Evolutionary conservation across 2,329 filamentous ascomycete genomes (phyloP), one percentile per base, ranked within the genome.

Genomic region (Apiospora pterosperma): DNA sequence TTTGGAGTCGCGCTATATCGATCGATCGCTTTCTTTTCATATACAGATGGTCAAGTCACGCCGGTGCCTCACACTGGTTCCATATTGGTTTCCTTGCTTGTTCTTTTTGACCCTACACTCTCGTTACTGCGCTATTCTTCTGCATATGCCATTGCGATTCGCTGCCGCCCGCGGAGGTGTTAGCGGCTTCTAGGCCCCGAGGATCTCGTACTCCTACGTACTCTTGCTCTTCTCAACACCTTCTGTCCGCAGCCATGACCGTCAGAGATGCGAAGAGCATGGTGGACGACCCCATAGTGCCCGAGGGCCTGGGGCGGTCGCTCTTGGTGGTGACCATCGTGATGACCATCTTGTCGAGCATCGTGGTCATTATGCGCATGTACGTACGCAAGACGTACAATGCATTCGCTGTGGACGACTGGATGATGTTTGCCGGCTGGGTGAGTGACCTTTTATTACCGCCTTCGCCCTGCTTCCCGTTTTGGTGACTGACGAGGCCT

Each of bases 341-440:
- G n/a, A 59, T 67, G 58, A 67, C 66, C 62, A 21, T 64, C 39
- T 25, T 67, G 34, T 62, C 66, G 55, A 66, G 36, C 62, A 16
- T 66, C 3, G 44, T 62, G 31, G 61, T 64, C 6, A 52, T 25
- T 31, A 28, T 63, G 5, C 66, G 66, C 5, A 41, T 67, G 2
- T 64, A 62, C 25, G 64, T 67, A 28, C 66, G 66, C 19, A 39
- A 34, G 6, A 34, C 36, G 25, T 65, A 36, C 52, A 64, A 31
- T 28, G 25, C 48, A 19, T 19, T 55, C 5, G 48, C 48, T 3
- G 16, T 55, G 3, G 48, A 55, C 16, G 48, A 66, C 23, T 66
- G 64, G 64, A 14, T 66, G 59, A 66, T 66, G 64, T 59, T 66
- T 59, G 62, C 58, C 12, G 64, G 64, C 21, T 66, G 62, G 59